Conservation (phyloP, 1,284 basidiomycete species). For the Coniferiporia weirii region DNA sequence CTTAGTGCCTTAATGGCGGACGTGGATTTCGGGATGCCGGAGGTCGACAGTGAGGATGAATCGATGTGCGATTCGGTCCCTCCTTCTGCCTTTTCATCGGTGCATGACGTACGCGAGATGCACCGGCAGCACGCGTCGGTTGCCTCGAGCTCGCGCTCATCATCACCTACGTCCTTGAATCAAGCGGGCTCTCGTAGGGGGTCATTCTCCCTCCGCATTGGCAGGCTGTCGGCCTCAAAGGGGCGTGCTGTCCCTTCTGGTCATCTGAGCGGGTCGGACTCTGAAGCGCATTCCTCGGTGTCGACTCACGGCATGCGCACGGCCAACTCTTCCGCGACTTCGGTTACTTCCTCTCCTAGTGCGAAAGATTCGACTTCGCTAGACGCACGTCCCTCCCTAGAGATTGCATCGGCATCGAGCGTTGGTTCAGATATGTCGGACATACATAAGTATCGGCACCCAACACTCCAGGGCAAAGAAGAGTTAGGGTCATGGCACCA, state of each 20-base stretch:
- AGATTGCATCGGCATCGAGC: constrained; percentile 11
- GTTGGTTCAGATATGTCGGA: constrained; percentile 2
- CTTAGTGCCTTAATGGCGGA: constrained; percentile 15
- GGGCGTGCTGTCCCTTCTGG: background rate
- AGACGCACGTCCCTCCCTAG: constrained; percentile 5
- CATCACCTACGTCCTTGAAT: background rate
- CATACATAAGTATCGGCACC: background rate
- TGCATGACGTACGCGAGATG: constrained; percentile 1
- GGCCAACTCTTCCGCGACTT: constrained; percentile 15
- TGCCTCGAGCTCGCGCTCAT: constrained; percentile 1
- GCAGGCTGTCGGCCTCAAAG: constrained; percentile 9
- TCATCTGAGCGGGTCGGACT: constrained; percentile 15
- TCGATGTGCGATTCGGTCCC: background rate
- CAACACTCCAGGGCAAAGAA: constrained; percentile 5
- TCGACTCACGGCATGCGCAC: constrained; percentile 11
- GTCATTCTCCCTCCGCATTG: constrained; percentile 14
- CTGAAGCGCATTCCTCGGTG: constrained; percentile 11
- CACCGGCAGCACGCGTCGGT: background rate
- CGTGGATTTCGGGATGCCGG: constrained; percentile 15
- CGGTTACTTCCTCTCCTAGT: constrained; percentile 12
- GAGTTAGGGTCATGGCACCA: constrained; percentile 12
- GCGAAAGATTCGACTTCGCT: constrained; percentile 1
- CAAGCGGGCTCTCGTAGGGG: constrained; percentile 6
- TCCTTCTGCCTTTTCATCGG: constrained; percentile 6
- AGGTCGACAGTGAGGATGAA: constrained; percentile 18